phyloP scores from a whole-genome alignment of 2,329 filamentous ascomycete genomes.

The Calonectria naviculata region DNA sequence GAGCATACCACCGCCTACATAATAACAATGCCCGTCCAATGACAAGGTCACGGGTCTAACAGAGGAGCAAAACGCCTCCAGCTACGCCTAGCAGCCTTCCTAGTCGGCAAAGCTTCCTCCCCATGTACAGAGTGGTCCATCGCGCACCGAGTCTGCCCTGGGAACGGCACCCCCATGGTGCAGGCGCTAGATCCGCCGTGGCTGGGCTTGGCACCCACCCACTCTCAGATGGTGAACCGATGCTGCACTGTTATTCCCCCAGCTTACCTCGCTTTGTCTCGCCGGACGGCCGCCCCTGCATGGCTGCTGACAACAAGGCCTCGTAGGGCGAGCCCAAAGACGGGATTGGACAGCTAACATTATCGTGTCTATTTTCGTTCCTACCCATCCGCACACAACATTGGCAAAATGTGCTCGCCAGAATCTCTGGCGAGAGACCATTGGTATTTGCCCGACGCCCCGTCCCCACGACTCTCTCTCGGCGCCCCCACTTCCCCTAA shows the following conservation, averaged over 20 bases:
- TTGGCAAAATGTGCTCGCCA: not conserved
- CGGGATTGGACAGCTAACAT: not conserved
- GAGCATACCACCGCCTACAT: not conserved
- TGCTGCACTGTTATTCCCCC: not conserved
- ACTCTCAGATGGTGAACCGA: not conserved
- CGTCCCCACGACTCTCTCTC: slow-evolving; percentile 19
- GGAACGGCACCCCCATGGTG: slow-evolving; percentile 10
- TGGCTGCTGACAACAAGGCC: slow-evolving; percentile 7
- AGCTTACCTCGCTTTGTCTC: not conserved
- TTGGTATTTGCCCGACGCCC: not conserved
- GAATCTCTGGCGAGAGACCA: not conserved
- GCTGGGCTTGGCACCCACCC: slow-evolving; percentile 2
- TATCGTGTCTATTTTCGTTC: not conserved
- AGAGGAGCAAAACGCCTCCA: not conserved
- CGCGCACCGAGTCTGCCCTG: not conserved
- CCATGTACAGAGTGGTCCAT: not conserved
- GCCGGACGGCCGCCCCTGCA: slow-evolving; percentile 14
- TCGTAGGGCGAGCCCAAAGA: not conserved
- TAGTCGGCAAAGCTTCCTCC: not conserved
- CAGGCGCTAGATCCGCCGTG: slow-evolving; percentile 20
- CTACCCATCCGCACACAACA: not conserved
- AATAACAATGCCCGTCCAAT: not conserved
- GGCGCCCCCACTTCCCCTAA: slow-evolving; percentile 29
- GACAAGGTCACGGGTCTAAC: not conserved
- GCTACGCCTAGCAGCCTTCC: not conserved